Conservation (phyloP, 1,139 yeast species). For the Diutina catenulata region DNA sequence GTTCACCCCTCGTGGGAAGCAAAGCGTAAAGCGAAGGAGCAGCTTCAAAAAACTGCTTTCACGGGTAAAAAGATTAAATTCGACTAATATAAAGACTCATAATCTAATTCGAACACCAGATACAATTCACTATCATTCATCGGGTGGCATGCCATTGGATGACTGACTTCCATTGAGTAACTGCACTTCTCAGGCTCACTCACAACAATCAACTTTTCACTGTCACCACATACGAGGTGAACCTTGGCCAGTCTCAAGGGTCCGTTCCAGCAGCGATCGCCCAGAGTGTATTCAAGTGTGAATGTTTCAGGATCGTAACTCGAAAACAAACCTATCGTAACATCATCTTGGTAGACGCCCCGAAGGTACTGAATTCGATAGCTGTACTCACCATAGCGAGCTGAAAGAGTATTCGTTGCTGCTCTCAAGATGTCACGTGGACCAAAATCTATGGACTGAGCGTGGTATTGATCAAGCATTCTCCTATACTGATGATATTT, state of each 20-base stretch:
- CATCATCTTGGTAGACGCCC: constrained; percentile 46
- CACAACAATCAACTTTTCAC: constrained; percentile 46
- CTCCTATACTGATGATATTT: neutral
- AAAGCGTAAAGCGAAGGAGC: constrained; percentile 57
- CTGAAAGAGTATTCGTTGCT: constrained; percentile 15
- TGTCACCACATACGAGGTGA: constrained; percentile 55
- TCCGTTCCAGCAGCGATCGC: constrained; percentile 95
- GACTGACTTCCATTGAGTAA: constrained; percentile 35
- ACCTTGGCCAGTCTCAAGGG: constrained; percentile 67
- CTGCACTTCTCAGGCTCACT: constrained; percentile 86
- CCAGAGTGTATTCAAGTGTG: constrained; percentile 36
- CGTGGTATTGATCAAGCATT: neutral
- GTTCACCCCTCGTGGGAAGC: constrained; percentile 98
- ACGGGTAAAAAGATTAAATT: constrained; percentile 78
- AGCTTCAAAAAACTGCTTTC: constrained; percentile 53
- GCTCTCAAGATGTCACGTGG: constrained; percentile 56
- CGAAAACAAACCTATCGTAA: constrained; percentile 44
- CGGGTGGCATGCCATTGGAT: neutral
- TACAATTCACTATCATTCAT: neutral
- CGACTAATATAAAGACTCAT: constrained; percentile 17
- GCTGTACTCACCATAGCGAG: constrained; percentile 54
- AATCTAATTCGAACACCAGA: neutral
- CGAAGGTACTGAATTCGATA: constrained; percentile 55
- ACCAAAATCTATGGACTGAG: constrained; percentile 32
- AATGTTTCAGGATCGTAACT: constrained; percentile 19